Evolutionary conservation across 2,329 filamentous ascomycete genomes (phyloP).

Genomic region (Penicillium sp.): DNA sequence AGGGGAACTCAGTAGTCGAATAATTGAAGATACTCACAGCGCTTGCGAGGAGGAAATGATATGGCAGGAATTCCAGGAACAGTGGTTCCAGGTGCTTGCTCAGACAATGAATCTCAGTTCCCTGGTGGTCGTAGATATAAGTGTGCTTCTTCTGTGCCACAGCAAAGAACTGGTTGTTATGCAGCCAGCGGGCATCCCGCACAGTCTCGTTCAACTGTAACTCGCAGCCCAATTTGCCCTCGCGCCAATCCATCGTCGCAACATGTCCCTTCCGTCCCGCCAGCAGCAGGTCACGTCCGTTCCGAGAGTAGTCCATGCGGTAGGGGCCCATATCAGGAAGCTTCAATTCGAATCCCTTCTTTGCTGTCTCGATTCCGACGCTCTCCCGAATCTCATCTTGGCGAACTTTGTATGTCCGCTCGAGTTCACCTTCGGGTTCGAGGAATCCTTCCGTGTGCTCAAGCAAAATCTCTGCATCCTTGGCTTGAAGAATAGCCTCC

Average conservation of each 20-base stretch:
- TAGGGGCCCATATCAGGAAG: constrained; percentile 83
- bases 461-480: constrained; percentile 91
- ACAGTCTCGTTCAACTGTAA: constrained; percentile 88
- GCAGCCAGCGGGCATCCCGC: constrained; percentile 84
- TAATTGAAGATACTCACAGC: constrained; percentile 56
- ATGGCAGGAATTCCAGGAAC: constrained; percentile 92
- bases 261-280: constrained; percentile 91
- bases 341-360: constrained; percentile 89
- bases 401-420: constrained; percentile 86
- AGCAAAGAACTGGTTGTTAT: constrained; percentile 90
- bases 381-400: constrained; percentile 78
- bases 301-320: constrained; percentile 81
- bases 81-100: constrained; percentile 87
- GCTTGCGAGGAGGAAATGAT: constrained; percentile 90
- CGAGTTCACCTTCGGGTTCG: constrained; percentile 82
- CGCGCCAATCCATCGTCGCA: constrained; percentile 94
- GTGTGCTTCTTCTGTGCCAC: constrained; percentile 95
- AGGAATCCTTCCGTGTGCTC: constrained; percentile 84
- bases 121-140: constrained; percentile 91
- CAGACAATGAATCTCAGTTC: constrained; percentile 88
- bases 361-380: constrained; percentile 78
- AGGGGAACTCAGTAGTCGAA: background rate
- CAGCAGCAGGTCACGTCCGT: constrained; percentile 80
- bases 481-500: constrained; percentile 75
- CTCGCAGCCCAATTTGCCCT: constrained; percentile 87